A percentile compares a stretch with the other conserved stretches of the same genome.
phyloP scores from a whole-genome alignment of 2,329 filamentous ascomycete species.

The Xenoacremonium recifei region DNA sequence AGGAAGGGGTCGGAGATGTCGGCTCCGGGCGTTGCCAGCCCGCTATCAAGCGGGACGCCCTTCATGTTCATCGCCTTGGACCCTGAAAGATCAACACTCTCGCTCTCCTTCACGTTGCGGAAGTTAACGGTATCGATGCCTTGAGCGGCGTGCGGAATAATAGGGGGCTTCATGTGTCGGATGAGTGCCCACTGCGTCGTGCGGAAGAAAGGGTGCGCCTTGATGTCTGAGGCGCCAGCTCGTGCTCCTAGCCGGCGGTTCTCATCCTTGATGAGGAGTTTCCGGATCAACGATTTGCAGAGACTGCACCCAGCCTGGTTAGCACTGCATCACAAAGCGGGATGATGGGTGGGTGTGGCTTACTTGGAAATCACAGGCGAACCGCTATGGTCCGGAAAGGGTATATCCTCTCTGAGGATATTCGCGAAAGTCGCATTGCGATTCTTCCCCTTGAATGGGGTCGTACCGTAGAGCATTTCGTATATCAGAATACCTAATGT shows the following conservation, averaged over 20 bases:
- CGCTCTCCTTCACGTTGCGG: conserved; percentile 95
- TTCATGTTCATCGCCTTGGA: conserved; percentile 56
- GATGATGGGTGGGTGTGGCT: too few relatives aligned
- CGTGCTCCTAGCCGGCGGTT: conserved; percentile 88
- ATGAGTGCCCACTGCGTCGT: conserved; percentile 96
- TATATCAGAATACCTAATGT: conserved; percentile 96
- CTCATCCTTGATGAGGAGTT: conserved; percentile 97
- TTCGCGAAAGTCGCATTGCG: conserved; percentile 97
- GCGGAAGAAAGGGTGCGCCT: conserved; percentile 93
- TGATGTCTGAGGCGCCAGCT: conserved; percentile 95
- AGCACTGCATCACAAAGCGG: background rate
- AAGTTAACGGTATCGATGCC: conserved; percentile 96
- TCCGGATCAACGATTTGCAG: conserved; percentile 94
- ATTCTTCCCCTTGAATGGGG: conserved; percentile 99
- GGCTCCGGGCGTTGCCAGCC: conserved; percentile 77
- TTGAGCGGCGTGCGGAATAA: conserved; percentile 86
- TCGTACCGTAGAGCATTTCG: conserved; percentile 98
- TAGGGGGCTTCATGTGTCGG: conserved; percentile 96
- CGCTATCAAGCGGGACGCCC: conserved; percentile 84
- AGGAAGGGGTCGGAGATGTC: conserved; percentile 90
- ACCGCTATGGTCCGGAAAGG: conserved; percentile 86
- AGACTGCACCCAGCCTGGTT: conserved; percentile 55
- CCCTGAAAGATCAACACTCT: conserved; percentile 82
- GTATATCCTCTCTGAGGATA: conserved; percentile 91
- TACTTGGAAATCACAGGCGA: conserved; percentile 89